Base-by-base conservation (phyloP, 75 land plant genomes). In the Pinus taeda region DNA sequence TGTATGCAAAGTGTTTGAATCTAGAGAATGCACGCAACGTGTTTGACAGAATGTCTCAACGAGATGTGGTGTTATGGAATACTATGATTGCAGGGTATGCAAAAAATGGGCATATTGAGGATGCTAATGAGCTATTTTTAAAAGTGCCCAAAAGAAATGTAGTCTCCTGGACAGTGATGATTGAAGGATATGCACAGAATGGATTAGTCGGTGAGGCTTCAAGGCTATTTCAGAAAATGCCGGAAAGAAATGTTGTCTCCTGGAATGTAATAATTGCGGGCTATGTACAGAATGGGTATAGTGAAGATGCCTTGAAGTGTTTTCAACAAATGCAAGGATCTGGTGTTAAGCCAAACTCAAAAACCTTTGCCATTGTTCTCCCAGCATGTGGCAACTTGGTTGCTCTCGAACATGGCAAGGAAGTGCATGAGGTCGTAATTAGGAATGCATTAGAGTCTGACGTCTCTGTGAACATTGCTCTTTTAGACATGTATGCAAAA, bases 401-500 rank as follows among this genome's bases (percentile, higher is more conserved):
- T 33, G 89, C 81, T 39, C 75, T 87, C 59, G 26, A 69, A 49
- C 77, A 73, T 57, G 94, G 91, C 17, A 79, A 55, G 39, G 87
- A 92, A 53, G 73, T 92, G 7, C 94, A 92, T 76, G 67, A 87
- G 1, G 76, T 82, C 74, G 83, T 86, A n/a, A 73, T 83, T 11
- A 87, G 83, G 77, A 59, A 83, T 21, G 91, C 91, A 15, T 55
- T 89, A 13, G 78, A 81, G 57, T 73, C 79, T n/a, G 94, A 92
- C 75, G 64, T 83, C 24, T 81, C 85, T 20, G 72, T 92, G 80
- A 89, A 85, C 74, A 89, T 87, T 37, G 83, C 88, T 57, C 71
- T 89, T n/a, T 84, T 92, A 61, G 94, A 89, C 75, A 84, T 92
- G 56, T 92, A 92, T 79, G 86, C 83, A 14, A 93, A 91, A 60